A percentile compares a stretch with the other conserved stretches of the same genome.
phyloP scores from a whole-genome alignment of 805 yeast species.

The Yarrowia sp. region DNA sequence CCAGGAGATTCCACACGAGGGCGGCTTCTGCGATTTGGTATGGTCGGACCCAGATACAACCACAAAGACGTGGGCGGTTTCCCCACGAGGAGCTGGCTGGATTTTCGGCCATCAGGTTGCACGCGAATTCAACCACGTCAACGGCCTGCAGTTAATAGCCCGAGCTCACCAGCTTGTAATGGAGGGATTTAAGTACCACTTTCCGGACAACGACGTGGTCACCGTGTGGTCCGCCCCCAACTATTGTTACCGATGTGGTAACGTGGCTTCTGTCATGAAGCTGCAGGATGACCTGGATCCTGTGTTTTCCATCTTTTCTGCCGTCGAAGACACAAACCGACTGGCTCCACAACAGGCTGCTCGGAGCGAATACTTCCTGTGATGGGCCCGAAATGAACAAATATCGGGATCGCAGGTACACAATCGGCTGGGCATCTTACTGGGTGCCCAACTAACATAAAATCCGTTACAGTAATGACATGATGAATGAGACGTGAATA shows the following conservation, averaged over 20 bases:
- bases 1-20: constrained; percentile 98
- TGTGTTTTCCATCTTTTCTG: constrained; percentile 88
- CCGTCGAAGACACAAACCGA: constrained; percentile 49
- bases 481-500: constrained; percentile 18
- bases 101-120: constrained; percentile 91
- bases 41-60: constrained; percentile 99
- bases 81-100: constrained; percentile 99
- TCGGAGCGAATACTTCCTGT: constrained; percentile 34
- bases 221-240: constrained; percentile 99
- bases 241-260: constrained; percentile 96
- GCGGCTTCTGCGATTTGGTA: constrained; percentile 94
- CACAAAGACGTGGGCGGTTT: constrained; percentile 90
- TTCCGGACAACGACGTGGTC: constrained; percentile 92
- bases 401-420: not conserved
- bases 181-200: constrained; percentile 97
- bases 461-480: constrained; percentile 24
- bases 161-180: constrained; percentile 97
- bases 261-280: constrained; percentile 97
- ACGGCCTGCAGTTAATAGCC: constrained; percentile 82
- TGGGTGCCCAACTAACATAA: not conserved
- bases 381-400: not conserved
- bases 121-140: constrained; percentile 92
- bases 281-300: constrained; percentile 84
- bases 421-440: constrained; percentile 2
- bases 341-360: constrained; percentile 32